Evolutionary conservation across 2,329 filamentous ascomycete genomes (phyloP).

Genomic region (Talaromyces piceae): DNA sequence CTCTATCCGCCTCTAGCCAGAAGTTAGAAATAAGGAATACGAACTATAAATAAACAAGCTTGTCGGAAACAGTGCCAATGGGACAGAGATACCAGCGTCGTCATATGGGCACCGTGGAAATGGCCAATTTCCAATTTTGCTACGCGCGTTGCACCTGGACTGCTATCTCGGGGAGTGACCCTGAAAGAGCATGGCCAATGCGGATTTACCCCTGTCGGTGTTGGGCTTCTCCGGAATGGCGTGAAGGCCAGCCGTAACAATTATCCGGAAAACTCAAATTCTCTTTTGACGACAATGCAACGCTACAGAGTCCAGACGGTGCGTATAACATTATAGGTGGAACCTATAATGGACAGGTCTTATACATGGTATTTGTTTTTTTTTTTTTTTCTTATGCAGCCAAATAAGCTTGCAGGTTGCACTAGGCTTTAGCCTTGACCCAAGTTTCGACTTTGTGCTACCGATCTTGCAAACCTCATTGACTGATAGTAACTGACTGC

Average conservation of each 20-base stretch:
- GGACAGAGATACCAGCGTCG: no score
- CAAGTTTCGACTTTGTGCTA: no score
- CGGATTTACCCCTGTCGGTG: neutral
- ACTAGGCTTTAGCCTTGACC: no score
- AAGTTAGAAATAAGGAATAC: neutral
- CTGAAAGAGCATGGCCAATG: neutral
- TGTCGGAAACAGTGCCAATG: no score
- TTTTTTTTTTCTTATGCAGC: neutral
- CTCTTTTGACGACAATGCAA: neutral
- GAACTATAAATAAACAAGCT: neutral
- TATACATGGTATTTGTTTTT: neutral
- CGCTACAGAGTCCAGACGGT: neutral
- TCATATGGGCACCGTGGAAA: no score
- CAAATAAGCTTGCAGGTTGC: neutral
- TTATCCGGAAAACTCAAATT: neutral
- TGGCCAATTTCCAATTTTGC: no score
- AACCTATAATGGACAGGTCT: neutral
- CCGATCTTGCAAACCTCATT: no score
- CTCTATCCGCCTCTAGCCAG: neutral
- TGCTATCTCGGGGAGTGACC: no score
- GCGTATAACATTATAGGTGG: neutral
- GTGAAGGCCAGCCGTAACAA: no score
- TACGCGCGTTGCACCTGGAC: no score
- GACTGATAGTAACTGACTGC: no score
- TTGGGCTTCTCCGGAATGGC: no score